Base-by-base conservation (phyloP, 768 basidiomycete genomes). In the Daedalea quercina region DNA sequence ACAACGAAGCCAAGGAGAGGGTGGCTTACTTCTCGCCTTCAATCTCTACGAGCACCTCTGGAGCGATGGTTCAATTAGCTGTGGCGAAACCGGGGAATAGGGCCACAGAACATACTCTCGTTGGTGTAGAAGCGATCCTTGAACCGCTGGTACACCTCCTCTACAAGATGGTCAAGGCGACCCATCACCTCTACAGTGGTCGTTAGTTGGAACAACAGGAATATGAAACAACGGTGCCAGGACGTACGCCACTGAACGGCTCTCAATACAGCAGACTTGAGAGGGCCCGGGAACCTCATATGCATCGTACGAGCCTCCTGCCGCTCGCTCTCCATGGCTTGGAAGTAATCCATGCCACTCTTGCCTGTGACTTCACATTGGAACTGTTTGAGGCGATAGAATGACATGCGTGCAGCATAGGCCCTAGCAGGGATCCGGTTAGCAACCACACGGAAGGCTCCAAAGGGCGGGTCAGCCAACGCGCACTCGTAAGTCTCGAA, bases 331-430 rank as follows among this genome's bases (percentile, higher is more conserved):
- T 91, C 85, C 43, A 94, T 76, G 22, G 96, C 96, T 64, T 92
- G 84, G 69, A 94, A 96, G 72, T 93, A 99, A 74, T 91, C 88
- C 50, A 98, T 78, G 51, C 86, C 85, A 59, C 90, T 87, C 74
- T 93, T 95, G 69, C 94, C 93, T 31, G 91, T 93, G 63, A 94
- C 91, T 73, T 97, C 95, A 67, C 95, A 98, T 65, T 95, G 92
- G 71, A 97, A 98, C 64, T 94, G 87, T 65, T 91, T 93, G 54
- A 90, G 79, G 51, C 84, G 81, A 74, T 96, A 96, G 76, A 96
- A 98, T 55, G 90, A 87, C 81, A 95, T 89, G 62, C 95, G 87
- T 31, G 90, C 82, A 43, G 88, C 82, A 74, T 95, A 97, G 22
- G 90, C 83, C 50, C 81, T 82, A 61, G 28, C 45, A 49, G 44